Evolutionary conservation across 2,329 filamentous ascomycete species (phyloP), one percentile per base, ranked within the genome.

Genomic region (Penicillium sp.): DNA sequence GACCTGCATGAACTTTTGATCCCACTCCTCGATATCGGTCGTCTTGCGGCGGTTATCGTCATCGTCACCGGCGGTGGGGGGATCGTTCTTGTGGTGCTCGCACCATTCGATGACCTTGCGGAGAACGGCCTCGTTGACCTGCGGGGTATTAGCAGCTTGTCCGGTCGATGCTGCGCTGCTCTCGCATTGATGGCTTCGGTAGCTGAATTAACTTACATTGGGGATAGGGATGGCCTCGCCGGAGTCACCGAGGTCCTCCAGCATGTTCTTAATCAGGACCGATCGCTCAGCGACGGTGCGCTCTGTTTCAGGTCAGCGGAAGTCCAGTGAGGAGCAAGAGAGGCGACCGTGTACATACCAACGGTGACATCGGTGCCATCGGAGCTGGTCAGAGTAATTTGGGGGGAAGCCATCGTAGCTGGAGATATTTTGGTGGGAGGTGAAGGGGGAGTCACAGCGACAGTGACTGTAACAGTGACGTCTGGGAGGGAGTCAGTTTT

Each of bases 1-100:
- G 15, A 99, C 94, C 77, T 97, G 93, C 94, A 99, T 97, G 76
- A 97, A 99, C 78, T 99, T 99, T 76, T 97, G 93, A 66, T 99
- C 94, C 94, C 94, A 99, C 77, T 99, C 94, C 54, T 97, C 94
- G 61, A 99, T 99, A 66, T 99, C 94, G 40, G 94, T 97, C 1
- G 92, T 96, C 85, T 96, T 97, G 83, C 97, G 97, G 65, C 94
- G 90, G 44, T 87, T 91, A 67, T 97, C 93, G 56, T 89, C 88
- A 66, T 99, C 94, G 57, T 97, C 93, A 66, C 86, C 84, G 47
- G 87, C 81, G 57, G 86, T 83, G n/a, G 86, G 81, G 32, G 94
- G 91, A 68, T 99, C 94, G 72, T 86, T 85, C 74, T 90, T 89
- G 83, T 99, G 94, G 72, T 97, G 91, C 60, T 90, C 85, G 79